These are phyloP conservation scores for Cystofilobasidium ferigula DNA, from an alignment of 768 basidiomycete genomes.

Conservation along the genomic window DNA sequence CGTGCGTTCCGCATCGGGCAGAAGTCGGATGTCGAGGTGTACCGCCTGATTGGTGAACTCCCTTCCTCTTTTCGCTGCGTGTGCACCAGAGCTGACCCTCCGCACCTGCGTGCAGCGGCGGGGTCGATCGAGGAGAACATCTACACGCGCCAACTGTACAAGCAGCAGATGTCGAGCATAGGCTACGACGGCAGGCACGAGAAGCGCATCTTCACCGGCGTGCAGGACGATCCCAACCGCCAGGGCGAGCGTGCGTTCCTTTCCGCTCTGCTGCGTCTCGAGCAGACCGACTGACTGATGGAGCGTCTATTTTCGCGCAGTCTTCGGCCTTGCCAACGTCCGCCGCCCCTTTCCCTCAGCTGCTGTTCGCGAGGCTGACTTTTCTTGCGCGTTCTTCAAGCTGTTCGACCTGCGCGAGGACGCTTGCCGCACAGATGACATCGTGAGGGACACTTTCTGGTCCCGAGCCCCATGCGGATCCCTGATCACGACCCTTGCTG, in stretches of 20 bases:
- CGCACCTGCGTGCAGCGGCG: constrained; percentile 40
- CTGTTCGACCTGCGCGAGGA: not conserved
- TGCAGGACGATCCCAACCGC: constrained; percentile 8
- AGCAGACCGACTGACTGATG: not conserved
- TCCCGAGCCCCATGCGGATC: not conserved
- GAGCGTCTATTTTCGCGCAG: not conserved
- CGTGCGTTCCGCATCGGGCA: constrained; percentile 58
- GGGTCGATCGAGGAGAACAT: constrained; percentile 45
- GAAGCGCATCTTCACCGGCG: constrained; percentile 7
- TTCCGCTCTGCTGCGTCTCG: not conserved
- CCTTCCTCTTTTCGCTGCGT: not conserved
- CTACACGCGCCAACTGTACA: constrained; percentile 62
- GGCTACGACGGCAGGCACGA: constrained; percentile 53
- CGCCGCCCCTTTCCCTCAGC: not conserved
- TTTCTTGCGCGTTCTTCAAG: not conserved
- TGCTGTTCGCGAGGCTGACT: not conserved
- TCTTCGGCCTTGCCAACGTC: not conserved
- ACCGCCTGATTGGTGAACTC: constrained; percentile 49
- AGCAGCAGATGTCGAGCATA: constrained; percentile 88
- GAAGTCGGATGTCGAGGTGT: constrained; percentile 70
- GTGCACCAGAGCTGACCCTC: not conserved
- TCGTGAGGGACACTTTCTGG: not conserved
- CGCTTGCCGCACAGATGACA: not conserved
- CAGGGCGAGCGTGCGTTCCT: constrained; percentile 9
- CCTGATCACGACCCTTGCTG: not conserved